These are phyloP conservation scores for Pseudocohnilembus persalinus DNA, from an alignment of 169 alveolate genomes.

Conservation along the genomic window DNA sequence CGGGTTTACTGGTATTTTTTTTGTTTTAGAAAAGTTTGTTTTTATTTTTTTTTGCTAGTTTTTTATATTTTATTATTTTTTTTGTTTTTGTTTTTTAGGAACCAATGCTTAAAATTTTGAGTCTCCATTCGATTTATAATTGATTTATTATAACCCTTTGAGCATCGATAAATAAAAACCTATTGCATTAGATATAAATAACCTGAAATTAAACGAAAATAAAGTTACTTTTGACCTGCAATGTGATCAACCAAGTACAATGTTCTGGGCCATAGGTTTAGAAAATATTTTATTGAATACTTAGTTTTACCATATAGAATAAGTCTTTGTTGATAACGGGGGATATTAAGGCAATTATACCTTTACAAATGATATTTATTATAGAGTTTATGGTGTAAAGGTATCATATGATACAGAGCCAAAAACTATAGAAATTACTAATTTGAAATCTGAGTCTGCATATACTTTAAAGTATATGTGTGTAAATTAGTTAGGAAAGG, in stretches of 20 bases:
- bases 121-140: background rate
- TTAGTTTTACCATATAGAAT: no score
- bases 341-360: background rate
- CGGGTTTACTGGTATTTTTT: no score
- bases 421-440: background rate
- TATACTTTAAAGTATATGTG: background rate
- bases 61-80: no score
- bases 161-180: background rate
- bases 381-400: background rate
- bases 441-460: background rate
- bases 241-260: background rate
- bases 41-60: no score
- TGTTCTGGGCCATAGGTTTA: background rate
- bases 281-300: background rate
- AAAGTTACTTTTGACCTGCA: background rate
- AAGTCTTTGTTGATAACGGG: background rate
- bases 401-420: background rate
- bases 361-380: background rate
- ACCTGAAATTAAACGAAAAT: background rate
- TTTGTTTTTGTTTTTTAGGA: background rate
- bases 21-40: no score
- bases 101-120: background rate
- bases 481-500: background rate
- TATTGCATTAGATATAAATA: background rate
- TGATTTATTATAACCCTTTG: no score